Percentiles rank a stretch among this genome's conserved stretches.
Evolutionary conservation across 139 green algal species (phyloP).

Genomic region (Auxenochlorella pyrenoidosa): DNA sequence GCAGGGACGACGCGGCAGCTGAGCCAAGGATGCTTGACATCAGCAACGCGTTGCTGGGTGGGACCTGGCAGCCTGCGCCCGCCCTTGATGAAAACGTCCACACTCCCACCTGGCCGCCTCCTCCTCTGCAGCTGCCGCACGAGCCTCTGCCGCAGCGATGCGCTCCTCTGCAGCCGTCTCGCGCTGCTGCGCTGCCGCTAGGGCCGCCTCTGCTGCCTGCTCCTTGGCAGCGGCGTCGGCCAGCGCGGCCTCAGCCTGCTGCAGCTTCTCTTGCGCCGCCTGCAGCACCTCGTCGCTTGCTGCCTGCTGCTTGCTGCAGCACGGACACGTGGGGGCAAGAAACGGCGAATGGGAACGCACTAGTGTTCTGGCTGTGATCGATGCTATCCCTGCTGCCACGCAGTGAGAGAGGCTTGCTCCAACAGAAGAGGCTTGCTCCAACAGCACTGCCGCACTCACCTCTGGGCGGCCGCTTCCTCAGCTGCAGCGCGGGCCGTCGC

Average conservation of each 20-base stretch:
- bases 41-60: no score
- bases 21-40: no score
- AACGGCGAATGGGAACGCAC: not conserved
- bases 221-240: constrained; percentile 6
- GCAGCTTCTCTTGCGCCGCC: not conserved
- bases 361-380: no score
- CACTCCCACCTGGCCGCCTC: constrained; percentile 3
- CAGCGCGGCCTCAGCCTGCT: not conserved
- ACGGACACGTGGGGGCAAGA: not conserved
- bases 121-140: constrained; percentile 18
- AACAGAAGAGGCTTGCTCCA: not conserved
- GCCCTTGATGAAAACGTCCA: not conserved
- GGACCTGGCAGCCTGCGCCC: no score
- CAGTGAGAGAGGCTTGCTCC: not conserved
- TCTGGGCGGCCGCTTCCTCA: not conserved
- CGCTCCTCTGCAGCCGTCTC: constrained; percentile 11
- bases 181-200: not conserved
- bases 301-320: not conserved
- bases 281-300: not conserved
- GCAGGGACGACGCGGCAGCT: no score
- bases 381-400: no score
- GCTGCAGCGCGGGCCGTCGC: not conserved
- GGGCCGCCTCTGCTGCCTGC: not conserved
- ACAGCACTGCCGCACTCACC: not conserved
- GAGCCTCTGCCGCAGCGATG: not conserved